phyloP scores from a whole-genome alignment of 352 stramenopile species.

The Globisporangium heterothallicum region DNA sequence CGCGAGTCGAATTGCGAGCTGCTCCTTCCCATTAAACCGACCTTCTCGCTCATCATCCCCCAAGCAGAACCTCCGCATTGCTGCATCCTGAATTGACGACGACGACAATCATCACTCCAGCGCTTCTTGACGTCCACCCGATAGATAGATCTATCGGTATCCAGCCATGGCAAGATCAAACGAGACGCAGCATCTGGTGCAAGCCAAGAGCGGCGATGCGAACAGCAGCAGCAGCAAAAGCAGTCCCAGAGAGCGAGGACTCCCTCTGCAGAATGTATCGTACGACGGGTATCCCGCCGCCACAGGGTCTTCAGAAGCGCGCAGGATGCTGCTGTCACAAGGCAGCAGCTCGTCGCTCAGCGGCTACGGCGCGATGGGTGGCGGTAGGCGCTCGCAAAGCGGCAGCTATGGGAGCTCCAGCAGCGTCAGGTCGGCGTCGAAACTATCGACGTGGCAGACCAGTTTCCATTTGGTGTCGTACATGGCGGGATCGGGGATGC shows the following conservation, averaged over 20 bases:
- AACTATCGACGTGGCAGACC: conserved; percentile 56
- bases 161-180: conserved; percentile 1
- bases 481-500: conserved; percentile 67
- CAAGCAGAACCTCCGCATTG: background rate
- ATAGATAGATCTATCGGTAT: too few species aligned
- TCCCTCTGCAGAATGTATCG: conserved; percentile 11
- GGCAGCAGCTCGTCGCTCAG: conserved; percentile 31
- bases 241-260: background rate
- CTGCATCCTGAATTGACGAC: background rate
- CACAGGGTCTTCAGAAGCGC: background rate
- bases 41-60: too few species aligned
- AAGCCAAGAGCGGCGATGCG: background rate
- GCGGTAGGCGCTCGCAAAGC: conserved; percentile 14
- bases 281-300: background rate
- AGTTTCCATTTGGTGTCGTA: conserved; percentile 71
- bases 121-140: too few species aligned
- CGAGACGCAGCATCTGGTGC: conserved; percentile 10
- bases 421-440: conserved; percentile 12
- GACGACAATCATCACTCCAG: too few species aligned
- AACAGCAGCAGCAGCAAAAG: background rate
- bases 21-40: too few species aligned
- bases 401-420: conserved; percentile 23
- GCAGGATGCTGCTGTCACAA: conserved; percentile 14
- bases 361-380: conserved; percentile 19
- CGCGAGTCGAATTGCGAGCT: too few species aligned